Percentiles rank a stretch among this genome's conserved stretches.
phyloP scores from a whole-genome alignment of 225 moss, liverwort and hornwort genomes.

The Anthoceros angustus region DNA sequence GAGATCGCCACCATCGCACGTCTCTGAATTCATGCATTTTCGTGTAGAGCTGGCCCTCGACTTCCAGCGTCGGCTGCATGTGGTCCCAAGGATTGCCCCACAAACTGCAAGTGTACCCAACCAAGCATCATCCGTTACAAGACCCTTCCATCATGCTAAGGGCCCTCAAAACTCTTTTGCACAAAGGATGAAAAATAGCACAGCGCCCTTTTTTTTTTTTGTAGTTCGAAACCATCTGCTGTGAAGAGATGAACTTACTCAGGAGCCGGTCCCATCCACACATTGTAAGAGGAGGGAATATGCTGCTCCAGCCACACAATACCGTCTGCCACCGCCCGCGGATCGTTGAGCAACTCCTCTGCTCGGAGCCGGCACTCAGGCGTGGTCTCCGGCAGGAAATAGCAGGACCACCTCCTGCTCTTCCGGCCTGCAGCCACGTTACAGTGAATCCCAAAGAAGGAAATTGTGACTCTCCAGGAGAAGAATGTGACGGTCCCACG shows the following conservation, averaged over 20 bases:
- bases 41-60: conserved; percentile 6
- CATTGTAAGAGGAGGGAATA: not conserved
- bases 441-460: not conserved
- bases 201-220: too few species aligned
- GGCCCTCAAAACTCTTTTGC: too few species aligned
- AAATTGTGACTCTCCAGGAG: too few species aligned
- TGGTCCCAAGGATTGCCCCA: conserved; percentile 28
- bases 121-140: too few species aligned
- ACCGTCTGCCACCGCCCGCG: conserved; percentile 14
- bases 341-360: conserved; percentile 10
- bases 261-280: not conserved
- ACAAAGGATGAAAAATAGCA: too few species aligned
- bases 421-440: conserved; percentile 4
- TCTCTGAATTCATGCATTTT: conserved; percentile 12
- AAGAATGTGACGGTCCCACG: too few species aligned
- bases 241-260: not conserved
- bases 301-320: conserved; percentile 14
- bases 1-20: conserved; percentile 24
- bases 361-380: conserved; percentile 10
- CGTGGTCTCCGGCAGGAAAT: conserved; percentile 21
- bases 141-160: too few species aligned
- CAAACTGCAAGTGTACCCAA: conserved; percentile 7
- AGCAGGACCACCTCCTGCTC: conserved; percentile 18
- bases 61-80: conserved; percentile 29
- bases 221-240: too few species aligned